Evolutionary conservation across 2,329 filamentous ascomycete species (phyloP).

Genomic region (Calonectria pteridis): DNA sequence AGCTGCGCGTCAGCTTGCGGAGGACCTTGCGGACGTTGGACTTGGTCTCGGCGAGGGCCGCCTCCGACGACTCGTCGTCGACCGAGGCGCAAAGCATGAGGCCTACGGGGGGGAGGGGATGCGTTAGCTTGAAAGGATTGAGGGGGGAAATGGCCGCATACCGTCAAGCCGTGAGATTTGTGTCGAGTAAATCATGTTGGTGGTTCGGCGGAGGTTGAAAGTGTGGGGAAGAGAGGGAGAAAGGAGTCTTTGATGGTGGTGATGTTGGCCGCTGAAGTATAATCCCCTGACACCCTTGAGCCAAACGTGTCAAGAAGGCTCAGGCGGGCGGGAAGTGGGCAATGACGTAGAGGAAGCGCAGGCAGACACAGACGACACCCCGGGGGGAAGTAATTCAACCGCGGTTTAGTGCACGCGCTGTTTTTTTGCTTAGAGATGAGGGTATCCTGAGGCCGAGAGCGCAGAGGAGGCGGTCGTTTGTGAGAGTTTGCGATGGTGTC

Average conservation of each 20-base stretch:
- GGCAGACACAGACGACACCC: slow-evolving; percentile 10
- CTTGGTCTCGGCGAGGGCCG: slow-evolving; percentile 88
- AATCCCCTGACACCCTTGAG: slow-evolving; percentile 23
- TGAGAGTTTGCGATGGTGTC: slow-evolving; percentile 13
- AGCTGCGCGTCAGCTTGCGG: slow-evolving; percentile 87
- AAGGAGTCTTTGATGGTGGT: slow-evolving; percentile 21
- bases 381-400: background rate
- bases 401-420: background rate
- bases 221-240: slow-evolving; percentile 8
- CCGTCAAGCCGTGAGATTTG: slow-evolving; percentile 95
- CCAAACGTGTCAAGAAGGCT: slow-evolving; percentile 44
- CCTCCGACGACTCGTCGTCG: slow-evolving; percentile 82
- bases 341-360: slow-evolving; percentile 33
- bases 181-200: slow-evolving; percentile 86
- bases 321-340: slow-evolving; percentile 2
- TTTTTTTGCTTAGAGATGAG: background rate
- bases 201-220: slow-evolving; percentile 1
- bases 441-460: background rate
- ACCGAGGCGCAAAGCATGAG: slow-evolving; percentile 95
- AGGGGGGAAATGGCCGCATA: slow-evolving; percentile 51
- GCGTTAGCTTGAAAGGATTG: slow-evolving; percentile 30
- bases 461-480: slow-evolving; percentile 1
- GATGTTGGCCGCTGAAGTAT: slow-evolving; percentile 14
- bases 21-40: slow-evolving; percentile 91
- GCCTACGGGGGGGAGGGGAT: slow-evolving; percentile 65